Percentiles rank a stretch among this genome's conserved stretches.
Conservation (phyloP, 1,139 yeast species). For the Candida dubliniensis region DNA sequence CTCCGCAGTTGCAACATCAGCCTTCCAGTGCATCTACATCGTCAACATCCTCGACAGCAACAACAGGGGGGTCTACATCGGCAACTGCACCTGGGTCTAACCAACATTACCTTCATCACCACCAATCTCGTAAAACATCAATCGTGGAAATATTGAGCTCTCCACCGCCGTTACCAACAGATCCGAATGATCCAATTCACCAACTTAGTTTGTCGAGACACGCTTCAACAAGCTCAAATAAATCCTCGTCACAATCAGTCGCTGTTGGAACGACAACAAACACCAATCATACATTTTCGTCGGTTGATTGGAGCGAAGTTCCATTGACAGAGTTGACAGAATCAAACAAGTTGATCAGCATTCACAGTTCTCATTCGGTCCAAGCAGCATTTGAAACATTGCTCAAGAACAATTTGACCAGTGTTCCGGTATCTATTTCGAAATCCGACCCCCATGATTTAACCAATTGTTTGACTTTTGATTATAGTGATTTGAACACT, state of each 20-base stretch:
- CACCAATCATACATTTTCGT: conserved; percentile 2
- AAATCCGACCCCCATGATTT: conserved; percentile 26
- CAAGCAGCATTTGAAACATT: conserved; percentile 86
- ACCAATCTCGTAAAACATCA: conserved; percentile 59
- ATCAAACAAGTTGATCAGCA: conserved; percentile 70
- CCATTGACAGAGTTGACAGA: conserved; percentile 74
- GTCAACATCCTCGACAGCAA: conserved; percentile 3
- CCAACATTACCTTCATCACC: conserved; percentile 11
- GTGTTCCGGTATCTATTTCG: conserved; percentile 68
- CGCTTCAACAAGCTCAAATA: conserved; percentile 38
- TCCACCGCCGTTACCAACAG: conserved; percentile 66
- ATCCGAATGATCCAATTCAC: conserved; percentile 33
- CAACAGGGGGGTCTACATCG: conserved; percentile 1
- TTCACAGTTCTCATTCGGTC: conserved; percentile 63
- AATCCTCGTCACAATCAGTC: conserved; percentile 19
- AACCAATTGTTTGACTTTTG: conserved; percentile 74
- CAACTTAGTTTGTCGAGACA: conserved; percentile 47
- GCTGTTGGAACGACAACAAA: not conserved
- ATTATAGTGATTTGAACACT: conserved; percentile 87
- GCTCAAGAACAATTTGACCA: conserved; percentile 69
- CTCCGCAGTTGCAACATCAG: conserved; percentile 10
- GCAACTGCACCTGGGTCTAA: not conserved
- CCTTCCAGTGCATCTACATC: not conserved
- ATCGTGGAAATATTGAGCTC: conserved; percentile 81
- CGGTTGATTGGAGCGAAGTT: conserved; percentile 71